Percentiles rank a stretch among this genome's conserved stretches.
Conservation (phyloP, 2,329 filamentous ascomycete species). For the Tolypocladium capitatum region DNA sequence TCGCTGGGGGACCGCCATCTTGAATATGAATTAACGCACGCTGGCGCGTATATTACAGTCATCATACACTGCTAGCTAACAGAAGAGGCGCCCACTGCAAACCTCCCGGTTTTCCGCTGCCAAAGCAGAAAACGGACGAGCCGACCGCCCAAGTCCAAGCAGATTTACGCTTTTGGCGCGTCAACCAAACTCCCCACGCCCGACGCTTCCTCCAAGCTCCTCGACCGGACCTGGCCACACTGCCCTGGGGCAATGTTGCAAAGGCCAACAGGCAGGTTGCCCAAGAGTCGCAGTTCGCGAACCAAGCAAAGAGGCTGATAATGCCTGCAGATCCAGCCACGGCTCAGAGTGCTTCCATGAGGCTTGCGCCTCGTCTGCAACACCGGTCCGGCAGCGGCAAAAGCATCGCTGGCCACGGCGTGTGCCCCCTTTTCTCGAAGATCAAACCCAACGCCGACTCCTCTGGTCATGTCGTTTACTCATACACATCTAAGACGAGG, state of each 20-base stretch:
- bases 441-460: constrained; percentile 6
- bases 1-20: background rate
- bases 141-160: background rate
- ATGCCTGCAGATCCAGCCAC: background rate
- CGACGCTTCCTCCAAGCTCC: background rate
- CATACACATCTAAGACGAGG: background rate
- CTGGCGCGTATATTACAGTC: constrained; percentile 9
- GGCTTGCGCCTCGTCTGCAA: background rate
- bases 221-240: background rate
- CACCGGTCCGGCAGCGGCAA: background rate
- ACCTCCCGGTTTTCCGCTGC: constrained; percentile 1
- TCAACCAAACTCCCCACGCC: background rate
- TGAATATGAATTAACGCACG: background rate
- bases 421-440: background rate
- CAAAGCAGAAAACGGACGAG: constrained; percentile 1
- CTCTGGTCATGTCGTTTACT: constrained; percentile 4
- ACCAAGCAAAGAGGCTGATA: background rate
- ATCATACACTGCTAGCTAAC: constrained; percentile 5
- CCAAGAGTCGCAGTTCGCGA: background rate
- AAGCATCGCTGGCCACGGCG: background rate
- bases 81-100: constrained; percentile 5
- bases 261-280: background rate
- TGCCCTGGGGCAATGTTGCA: background rate
- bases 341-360: background rate
- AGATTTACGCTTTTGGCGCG: background rate